A percentile compares a stretch with the other conserved stretches of the same genome.
These are phyloP conservation scores for Beauveria rudraprayagi DNA, from an alignment of 2,329 filamentous ascomycete species.

Conservation along the genomic window DNA sequence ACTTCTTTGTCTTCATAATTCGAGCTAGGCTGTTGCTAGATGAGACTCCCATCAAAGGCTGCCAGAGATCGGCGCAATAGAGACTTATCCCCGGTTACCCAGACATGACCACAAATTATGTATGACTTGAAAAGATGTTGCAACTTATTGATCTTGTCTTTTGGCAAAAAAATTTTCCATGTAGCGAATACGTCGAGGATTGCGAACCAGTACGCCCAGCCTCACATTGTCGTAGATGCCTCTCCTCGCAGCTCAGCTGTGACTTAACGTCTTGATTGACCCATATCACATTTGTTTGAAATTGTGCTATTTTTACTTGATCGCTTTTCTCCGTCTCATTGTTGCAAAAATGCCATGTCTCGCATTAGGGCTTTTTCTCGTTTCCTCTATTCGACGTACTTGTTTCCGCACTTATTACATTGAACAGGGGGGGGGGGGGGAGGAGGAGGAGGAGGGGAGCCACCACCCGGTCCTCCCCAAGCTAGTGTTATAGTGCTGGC, in stretches of 20 bases:
- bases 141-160: background rate
- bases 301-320: background rate
- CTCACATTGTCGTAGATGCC: background rate
- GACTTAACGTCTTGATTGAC: background rate
- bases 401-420: conserved; percentile 11
- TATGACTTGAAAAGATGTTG: background rate
- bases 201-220: background rate
- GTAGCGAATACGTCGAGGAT: background rate
- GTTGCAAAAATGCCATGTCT: conserved; percentile 6
- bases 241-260: background rate
- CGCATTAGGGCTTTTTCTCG: conserved; percentile 2
- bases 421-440: background rate
- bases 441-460: background rate
- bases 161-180: too few relatives aligned
- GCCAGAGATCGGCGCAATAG: background rate
- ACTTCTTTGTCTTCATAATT: background rate
- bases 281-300: background rate
- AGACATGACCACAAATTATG: too few relatives aligned
- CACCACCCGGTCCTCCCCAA: background rate
- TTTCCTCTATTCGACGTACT: conserved; percentile 5
- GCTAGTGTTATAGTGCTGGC: background rate
- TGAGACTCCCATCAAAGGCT: background rate
- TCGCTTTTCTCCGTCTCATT: background rate
- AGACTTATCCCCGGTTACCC: background rate
- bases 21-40: background rate